Conservation (phyloP, 495 filamentous ascomycete genomes). For the Penicillium simplicissimum region DNA sequence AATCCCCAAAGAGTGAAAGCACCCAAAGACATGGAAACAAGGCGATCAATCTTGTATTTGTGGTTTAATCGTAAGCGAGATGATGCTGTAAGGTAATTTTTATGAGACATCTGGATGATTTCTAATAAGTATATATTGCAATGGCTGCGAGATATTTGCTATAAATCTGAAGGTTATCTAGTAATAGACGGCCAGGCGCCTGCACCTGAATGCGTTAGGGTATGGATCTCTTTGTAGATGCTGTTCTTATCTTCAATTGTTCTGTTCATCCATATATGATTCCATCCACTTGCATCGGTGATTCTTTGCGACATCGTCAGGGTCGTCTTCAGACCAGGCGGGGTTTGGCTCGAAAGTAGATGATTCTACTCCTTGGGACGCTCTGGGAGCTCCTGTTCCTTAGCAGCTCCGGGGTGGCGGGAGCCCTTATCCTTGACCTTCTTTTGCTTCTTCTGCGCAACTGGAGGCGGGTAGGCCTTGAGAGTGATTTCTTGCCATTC, state of each 20-base stretch:
- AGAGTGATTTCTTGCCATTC: constrained; percentile 82
- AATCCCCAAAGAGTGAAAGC: too few relatives aligned
- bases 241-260: not conserved
- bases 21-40: too few relatives aligned
- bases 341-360: not conserved
- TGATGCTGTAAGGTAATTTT: too few relatives aligned
- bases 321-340: not conserved
- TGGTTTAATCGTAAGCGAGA: too few relatives aligned
- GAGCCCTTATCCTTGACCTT: constrained; percentile 78
- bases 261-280: not conserved
- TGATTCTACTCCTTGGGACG: constrained; percentile 16
- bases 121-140: not conserved
- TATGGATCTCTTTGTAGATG: not conserved
- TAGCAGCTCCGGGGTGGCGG: constrained; percentile 54
- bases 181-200: not conserved
- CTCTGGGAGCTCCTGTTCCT: constrained; percentile 35
- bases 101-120: too few relatives aligned
- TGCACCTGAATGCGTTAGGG: not conserved
- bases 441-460: constrained; percentile 69
- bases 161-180: not conserved
- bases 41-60: too few relatives aligned
- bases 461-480: constrained; percentile 78
- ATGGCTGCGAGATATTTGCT: not conserved
- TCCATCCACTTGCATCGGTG: not conserved
- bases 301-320: not conserved